These are phyloP conservation scores for Hygrophila difformis DNA, from an alignment of 257 asterid genomes.

Conservation along the genomic window DNA sequence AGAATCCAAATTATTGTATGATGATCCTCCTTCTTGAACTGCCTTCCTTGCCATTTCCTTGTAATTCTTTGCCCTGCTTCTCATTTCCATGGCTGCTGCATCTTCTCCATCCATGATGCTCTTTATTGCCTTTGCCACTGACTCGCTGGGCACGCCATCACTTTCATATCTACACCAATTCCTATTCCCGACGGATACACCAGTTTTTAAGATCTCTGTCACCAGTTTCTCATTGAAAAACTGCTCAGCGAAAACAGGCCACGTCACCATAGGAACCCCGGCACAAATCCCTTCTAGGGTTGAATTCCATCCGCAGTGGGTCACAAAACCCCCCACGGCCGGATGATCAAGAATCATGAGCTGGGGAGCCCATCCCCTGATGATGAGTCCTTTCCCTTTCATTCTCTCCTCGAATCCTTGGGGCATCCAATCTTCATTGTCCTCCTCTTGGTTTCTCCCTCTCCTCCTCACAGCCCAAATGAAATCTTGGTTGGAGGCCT, in stretches of 20 bases:
- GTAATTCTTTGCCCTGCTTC: constrained; percentile 20
- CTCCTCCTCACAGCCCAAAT: constrained; percentile 53
- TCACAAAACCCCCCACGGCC: constrained; percentile 25
- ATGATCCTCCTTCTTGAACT: constrained; percentile 57
- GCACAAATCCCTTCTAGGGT: constrained; percentile 25
- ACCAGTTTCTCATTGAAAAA: constrained; percentile 37
- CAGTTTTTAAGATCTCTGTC: constrained; percentile 24
- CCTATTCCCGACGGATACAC: constrained; percentile 27
- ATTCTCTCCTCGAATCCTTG: constrained; percentile 46
- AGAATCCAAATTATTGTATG: constrained; percentile 29
- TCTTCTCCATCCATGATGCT: constrained; percentile 27
- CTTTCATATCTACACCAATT: constrained; percentile 22
- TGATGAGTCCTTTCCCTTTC: constrained; percentile 37
- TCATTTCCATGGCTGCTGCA: constrained; percentile 31
- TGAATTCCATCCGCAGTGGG: constrained; percentile 41
- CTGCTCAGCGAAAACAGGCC: constrained; percentile 40
- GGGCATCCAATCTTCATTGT: constrained; percentile 33
- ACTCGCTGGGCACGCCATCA: constrained; percentile 33
- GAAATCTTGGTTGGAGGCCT: constrained; percentile 44
- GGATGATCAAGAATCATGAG: constrained; percentile 25
- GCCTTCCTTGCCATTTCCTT: constrained; percentile 35
- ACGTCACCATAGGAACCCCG: constrained; percentile 41
- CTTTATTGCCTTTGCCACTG: constrained; percentile 27
- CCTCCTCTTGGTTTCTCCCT: constrained; percentile 16
- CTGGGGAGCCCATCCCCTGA: constrained; percentile 81